Conservation (phyloP, 169 alveolate species). For the Eimeria brunetti region DNA sequence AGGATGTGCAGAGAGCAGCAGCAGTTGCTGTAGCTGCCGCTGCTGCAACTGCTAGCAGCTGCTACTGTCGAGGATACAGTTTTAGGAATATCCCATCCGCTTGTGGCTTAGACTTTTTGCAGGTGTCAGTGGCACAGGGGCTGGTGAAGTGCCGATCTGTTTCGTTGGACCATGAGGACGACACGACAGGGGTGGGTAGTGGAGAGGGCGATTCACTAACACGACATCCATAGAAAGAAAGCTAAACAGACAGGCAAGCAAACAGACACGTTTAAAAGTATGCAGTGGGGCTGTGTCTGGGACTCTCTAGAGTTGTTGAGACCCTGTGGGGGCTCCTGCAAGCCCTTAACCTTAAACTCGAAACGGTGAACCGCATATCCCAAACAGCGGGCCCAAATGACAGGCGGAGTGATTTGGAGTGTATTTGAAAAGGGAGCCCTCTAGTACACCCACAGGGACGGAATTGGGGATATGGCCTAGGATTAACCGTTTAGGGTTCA, state of each 20-base stretch:
- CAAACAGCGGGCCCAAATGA: no score
- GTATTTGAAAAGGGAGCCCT: no score
- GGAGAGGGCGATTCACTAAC: neutral
- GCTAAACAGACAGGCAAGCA: no score
- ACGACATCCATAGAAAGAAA: neutral
- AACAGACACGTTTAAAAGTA: no score
- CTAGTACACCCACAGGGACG: no score
- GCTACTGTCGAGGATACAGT: neutral
- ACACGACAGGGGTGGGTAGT: neutral
- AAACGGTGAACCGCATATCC: neutral
- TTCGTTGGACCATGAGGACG: neutral
- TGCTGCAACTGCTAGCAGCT: neutral
- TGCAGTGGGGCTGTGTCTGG: neutral
- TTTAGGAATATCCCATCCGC: no score
- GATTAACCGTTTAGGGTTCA: no score
- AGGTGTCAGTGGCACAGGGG: no score
- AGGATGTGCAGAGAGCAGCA: neutral
- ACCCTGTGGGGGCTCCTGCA: neutral
- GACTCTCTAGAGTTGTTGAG: neutral
- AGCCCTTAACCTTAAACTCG: neutral
- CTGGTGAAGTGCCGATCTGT: neutral
- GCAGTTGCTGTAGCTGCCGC: neutral
- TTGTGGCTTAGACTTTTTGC: no score
- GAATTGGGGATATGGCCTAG: no score
- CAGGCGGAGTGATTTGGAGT: no score